A percentile compares a stretch with the other conserved stretches of the same genome.
Evolutionary conservation across 805 yeast genomes (phyloP).

Genomic region (Saccharomycopsis vini): DNA sequence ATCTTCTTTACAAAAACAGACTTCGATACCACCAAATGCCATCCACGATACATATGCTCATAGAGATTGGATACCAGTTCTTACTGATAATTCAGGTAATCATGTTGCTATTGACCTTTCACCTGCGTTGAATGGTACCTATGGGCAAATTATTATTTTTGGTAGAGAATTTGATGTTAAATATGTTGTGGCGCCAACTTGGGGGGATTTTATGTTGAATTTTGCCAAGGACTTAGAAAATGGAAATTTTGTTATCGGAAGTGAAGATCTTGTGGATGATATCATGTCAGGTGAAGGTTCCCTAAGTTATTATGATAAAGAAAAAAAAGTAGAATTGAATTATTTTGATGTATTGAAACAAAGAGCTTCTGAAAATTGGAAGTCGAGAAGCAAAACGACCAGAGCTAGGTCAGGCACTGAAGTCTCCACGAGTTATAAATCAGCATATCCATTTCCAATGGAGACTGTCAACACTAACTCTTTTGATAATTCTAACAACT

Average conservation of each 20-base stretch:
- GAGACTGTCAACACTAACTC: too few species aligned
- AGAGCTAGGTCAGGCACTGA: too few species aligned
- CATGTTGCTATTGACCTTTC: slow-evolving; percentile 85
- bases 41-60: slow-evolving; percentile 78
- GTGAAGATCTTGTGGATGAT: slow-evolving; percentile 51
- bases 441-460: background rate
- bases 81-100: slow-evolving; percentile 84
- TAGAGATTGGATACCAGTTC: slow-evolving; percentile 84
- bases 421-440: too few species aligned
- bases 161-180: slow-evolving; percentile 93
- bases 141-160: slow-evolving; percentile 88
- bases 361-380: slow-evolving; percentile 5
- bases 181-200: slow-evolving; percentile 74
- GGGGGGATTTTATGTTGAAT: slow-evolving; percentile 78
- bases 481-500: background rate
- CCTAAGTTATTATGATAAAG: slow-evolving; percentile 12
- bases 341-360: slow-evolving; percentile 17
- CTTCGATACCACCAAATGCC: slow-evolving; percentile 57
- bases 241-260: slow-evolving; percentile 66
- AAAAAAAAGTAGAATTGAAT: slow-evolving; percentile 4
- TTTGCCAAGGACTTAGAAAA: slow-evolving; percentile 83
- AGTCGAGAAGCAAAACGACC: too few species aligned
- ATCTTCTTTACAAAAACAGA: slow-evolving; percentile 3
- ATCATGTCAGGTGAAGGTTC: slow-evolving; percentile 41
- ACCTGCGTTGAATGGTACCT: slow-evolving; percentile 67